A percentile compares a stretch with the other conserved stretches of the same genome.
These are phyloP conservation scores for Botryosphaeria agaves DNA, from an alignment of 2,329 filamentous ascomycete genomes.

Conservation along the genomic window DNA sequence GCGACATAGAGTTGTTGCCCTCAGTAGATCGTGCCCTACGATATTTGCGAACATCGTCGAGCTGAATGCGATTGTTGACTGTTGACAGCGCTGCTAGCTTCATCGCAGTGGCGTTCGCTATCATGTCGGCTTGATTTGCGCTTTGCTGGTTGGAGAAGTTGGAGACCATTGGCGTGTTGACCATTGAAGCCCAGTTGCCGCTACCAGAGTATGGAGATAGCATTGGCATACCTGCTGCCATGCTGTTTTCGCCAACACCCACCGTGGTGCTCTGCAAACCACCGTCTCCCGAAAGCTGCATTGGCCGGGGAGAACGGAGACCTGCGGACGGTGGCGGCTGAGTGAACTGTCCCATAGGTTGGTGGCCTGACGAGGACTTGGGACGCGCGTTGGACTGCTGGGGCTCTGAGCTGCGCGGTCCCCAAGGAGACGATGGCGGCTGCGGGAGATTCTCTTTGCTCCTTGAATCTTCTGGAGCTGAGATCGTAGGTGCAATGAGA, in stretches of 20 bases:
- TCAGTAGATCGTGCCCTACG: slow-evolving; percentile 82
- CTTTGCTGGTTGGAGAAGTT: slow-evolving; percentile 48
- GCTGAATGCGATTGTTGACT: slow-evolving; percentile 92
- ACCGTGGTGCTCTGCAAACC: slow-evolving; percentile 76
- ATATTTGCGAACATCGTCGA: slow-evolving; percentile 95
- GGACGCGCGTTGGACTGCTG: slow-evolving; percentile 42
- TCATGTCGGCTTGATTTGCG: slow-evolving; percentile 78
- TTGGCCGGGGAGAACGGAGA: slow-evolving; percentile 64
- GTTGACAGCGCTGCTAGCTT: slow-evolving; percentile 93
- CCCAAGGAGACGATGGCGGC: slow-evolving; percentile 70
- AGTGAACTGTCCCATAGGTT: slow-evolving; percentile 81
- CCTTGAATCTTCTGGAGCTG: slow-evolving; percentile 43
- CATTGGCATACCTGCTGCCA: slow-evolving; percentile 57
- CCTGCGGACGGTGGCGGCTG: slow-evolving; percentile 62
- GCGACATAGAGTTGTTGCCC: slow-evolving; percentile 47
- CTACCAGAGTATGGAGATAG: slow-evolving; percentile 72
- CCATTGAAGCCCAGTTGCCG: slow-evolving; percentile 96
- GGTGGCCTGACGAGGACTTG: slow-evolving; percentile 58
- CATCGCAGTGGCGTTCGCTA: slow-evolving; percentile 97
- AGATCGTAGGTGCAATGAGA: slow-evolving; percentile 57
- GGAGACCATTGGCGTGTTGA: slow-evolving; percentile 89
- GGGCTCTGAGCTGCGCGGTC: slow-evolving; percentile 34
- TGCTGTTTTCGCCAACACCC: slow-evolving; percentile 50
- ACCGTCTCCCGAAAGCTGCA: slow-evolving; percentile 45
- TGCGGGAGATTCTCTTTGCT: slow-evolving; percentile 44